These are phyloP conservation scores for Malassezia nana DNA, from an alignment of 1,284 basidiomycete species.

Conservation along the genomic window DNA sequence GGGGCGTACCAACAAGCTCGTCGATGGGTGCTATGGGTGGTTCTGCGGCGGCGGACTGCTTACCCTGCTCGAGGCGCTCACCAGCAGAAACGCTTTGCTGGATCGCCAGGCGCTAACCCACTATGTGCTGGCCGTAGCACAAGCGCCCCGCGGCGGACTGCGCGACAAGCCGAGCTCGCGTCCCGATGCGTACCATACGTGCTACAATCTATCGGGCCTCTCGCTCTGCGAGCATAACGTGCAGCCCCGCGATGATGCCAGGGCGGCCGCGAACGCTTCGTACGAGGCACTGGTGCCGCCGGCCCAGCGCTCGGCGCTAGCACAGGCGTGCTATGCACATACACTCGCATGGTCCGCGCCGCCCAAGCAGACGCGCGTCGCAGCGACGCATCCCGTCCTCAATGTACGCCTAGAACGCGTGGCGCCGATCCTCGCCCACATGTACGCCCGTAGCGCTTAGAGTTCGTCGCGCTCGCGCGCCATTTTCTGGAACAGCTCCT, in stretches of 20 bases:
- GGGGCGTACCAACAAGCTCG: constrained; percentile 90
- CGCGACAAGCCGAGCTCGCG: constrained; percentile 91
- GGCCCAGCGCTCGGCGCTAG: background rate
- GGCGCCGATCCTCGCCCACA: background rate
- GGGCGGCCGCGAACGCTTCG: background rate
- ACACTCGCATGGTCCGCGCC: constrained; percentile 10
- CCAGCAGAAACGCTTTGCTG: constrained; percentile 15
- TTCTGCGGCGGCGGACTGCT: constrained; percentile 85
- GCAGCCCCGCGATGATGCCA: constrained; percentile 16
- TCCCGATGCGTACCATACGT: constrained; percentile 47
- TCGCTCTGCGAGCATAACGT: constrained; percentile 36
- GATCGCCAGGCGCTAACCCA: constrained; percentile 63
- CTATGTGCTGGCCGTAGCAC: constrained; percentile 76
- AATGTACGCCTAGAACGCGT: constrained; percentile 8
- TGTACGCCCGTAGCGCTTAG: constrained; percentile 11
- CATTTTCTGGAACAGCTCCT: constrained; percentile 19
- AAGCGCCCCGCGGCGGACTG: constrained; percentile 62
- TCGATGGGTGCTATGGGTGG: constrained; percentile 98
- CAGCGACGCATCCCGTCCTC: constrained; percentile 15
- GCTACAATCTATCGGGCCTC: constrained; percentile 45
- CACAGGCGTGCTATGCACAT: constrained; percentile 1
- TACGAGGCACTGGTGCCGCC: background rate
- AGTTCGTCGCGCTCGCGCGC: constrained; percentile 10
- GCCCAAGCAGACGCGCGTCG: background rate
- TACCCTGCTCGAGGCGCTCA: constrained; percentile 60